Conservation (phyloP, 1,284 basidiomycete genomes). For the Cutaneotrichosporon sp. region DNA sequence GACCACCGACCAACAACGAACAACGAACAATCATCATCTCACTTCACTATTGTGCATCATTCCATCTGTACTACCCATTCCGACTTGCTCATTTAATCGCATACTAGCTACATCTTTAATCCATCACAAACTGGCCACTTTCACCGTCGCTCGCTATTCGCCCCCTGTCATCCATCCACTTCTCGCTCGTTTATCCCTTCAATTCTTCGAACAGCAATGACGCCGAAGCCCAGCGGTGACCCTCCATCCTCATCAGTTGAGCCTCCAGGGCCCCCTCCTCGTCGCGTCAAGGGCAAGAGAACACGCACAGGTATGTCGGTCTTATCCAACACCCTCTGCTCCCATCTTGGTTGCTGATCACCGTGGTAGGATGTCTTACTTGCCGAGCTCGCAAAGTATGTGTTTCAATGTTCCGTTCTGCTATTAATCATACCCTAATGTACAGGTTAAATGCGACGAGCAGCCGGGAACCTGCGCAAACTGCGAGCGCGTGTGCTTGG, state of each 20-base stretch:
- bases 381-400: slow-evolving; percentile 21
- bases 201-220: neutral
- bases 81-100: too few relatives aligned
- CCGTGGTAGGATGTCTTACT: slow-evolving; percentile 21
- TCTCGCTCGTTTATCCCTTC: neutral
- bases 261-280: neutral
- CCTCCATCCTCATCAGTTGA: neutral
- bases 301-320: slow-evolving; percentile 15
- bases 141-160: too few relatives aligned
- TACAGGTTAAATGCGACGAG: slow-evolving; percentile 26
- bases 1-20: too few relatives aligned
- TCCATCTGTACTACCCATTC: too few relatives aligned
- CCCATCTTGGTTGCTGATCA: too few relatives aligned
- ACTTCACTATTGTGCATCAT: too few relatives aligned
- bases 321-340: too few relatives aligned
- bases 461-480: slow-evolving; percentile 21
- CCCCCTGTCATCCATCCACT: neutral
- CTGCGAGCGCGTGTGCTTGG: slow-evolving; percentile 21
- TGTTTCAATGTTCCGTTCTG: neutral
- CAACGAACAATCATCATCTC: too few relatives aligned
- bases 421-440: neutral
- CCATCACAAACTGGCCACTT: too few relatives aligned
- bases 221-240: slow-evolving; percentile 1
- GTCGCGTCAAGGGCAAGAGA: slow-evolving; percentile 17
- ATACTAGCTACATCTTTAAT: too few relatives aligned